Percentiles rank a stretch among this genome's conserved stretches.
Evolutionary conservation across 2,329 filamentous ascomycete species (phyloP).

Genomic region (Ophiostoma fasciatum): DNA sequence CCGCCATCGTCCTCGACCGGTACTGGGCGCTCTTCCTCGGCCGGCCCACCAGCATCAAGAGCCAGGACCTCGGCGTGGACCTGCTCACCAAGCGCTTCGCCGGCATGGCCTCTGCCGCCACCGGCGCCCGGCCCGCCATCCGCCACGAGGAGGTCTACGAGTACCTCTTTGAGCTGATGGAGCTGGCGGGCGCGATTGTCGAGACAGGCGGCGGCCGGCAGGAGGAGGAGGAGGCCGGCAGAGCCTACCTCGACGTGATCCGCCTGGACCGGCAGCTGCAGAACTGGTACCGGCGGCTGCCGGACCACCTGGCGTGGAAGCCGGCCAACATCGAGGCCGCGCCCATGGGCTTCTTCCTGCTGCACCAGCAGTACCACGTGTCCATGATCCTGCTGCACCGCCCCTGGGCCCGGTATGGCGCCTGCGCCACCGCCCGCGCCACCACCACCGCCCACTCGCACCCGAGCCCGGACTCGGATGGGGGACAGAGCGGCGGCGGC

Average conservation of each 20-base stretch:
- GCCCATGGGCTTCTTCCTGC: constrained; percentile 35
- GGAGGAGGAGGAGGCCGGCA: constrained; percentile 26
- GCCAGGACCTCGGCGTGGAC: constrained; percentile 33
- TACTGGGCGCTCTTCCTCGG: constrained; percentile 41
- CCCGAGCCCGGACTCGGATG: constrained; percentile 14
- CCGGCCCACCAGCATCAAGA: constrained; percentile 37
- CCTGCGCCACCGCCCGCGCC: no score
- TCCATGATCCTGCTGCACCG: constrained; percentile 37
- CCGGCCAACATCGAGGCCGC: constrained; percentile 34
- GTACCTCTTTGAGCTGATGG: constrained; percentile 39
- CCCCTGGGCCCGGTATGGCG: constrained; percentile 36
- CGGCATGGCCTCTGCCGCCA: constrained; percentile 22
- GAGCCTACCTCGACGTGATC: constrained; percentile 34
- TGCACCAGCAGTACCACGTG: constrained; percentile 41
- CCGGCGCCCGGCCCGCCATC: constrained; percentile 15
- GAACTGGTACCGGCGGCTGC: constrained; percentile 37
- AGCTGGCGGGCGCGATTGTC: constrained; percentile 35
- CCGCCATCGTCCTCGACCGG: constrained; percentile 37
- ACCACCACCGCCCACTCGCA: constrained; percentile 20
- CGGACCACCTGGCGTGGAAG: constrained; percentile 32
- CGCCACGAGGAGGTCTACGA: constrained; percentile 28
- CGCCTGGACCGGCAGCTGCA: constrained; percentile 37
- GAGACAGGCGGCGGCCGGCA: constrained; percentile 17
- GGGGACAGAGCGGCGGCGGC: not conserved
- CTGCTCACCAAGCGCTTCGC: constrained; percentile 30